These are phyloP conservation scores for Saturnispora bothae DNA, from an alignment of 805 yeast species.

Conservation along the genomic window DNA sequence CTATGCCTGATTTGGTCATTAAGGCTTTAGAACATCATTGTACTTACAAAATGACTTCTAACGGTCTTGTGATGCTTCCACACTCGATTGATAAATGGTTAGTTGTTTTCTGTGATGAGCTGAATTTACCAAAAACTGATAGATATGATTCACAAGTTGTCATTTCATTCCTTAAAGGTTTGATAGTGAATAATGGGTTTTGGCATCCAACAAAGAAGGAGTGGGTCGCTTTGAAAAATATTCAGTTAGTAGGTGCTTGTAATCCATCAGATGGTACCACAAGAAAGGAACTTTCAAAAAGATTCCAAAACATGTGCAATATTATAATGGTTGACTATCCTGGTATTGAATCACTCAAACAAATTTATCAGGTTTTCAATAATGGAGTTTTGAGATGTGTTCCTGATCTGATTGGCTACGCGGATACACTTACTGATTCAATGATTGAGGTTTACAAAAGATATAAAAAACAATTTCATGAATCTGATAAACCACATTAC, in stretches of 20 bases:
- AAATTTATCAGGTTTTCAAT: conserved; percentile 56
- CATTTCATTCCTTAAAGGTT: conserved; percentile 60
- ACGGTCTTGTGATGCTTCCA: conserved; percentile 51
- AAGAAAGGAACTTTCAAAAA: conserved; percentile 40
- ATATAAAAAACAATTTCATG: conserved; percentile 33
- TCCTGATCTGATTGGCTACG: conserved; percentile 50
- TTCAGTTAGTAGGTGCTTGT: conserved; percentile 92
- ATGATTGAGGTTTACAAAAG: conserved; percentile 53
- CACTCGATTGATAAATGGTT: conserved; percentile 53
- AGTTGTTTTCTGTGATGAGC: conserved; percentile 85
- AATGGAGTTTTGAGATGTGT: conserved; percentile 45
- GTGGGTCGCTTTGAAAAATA: conserved; percentile 56
- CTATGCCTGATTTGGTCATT: conserved; percentile 51
- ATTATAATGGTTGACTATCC: conserved; percentile 77
- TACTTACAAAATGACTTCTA: conserved; percentile 39
- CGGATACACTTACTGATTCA: conserved; percentile 43
- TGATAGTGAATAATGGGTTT: conserved; percentile 66
- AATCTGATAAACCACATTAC: conserved; percentile 43
- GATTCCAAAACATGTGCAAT: conserved; percentile 60
- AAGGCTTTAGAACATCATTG: conserved; percentile 67
- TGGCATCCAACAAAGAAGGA: conserved; percentile 50
- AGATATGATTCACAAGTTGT: conserved; percentile 63
- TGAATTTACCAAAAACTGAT: conserved; percentile 71
- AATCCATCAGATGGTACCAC: conserved; percentile 83
- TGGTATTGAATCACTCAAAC: conserved; percentile 43